phyloP scores from a whole-genome alignment of 192 early-diverging fungal genomes.

The Coemansia sp. region DNA sequence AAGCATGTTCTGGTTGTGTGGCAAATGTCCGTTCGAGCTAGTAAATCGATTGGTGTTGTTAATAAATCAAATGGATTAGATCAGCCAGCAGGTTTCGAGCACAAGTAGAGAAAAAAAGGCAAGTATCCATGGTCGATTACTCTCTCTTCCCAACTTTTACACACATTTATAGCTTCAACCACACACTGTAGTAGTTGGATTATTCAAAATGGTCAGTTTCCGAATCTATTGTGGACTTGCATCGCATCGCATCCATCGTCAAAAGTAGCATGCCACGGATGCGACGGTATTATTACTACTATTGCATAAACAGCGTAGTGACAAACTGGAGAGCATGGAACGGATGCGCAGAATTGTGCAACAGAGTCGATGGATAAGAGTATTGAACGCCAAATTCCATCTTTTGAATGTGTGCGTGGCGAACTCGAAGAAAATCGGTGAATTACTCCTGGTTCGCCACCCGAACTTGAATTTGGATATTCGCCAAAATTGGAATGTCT shows the following conservation, averaged over 20 bases:
- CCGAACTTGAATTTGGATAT: neutral
- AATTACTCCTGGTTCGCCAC: neutral
- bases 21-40: too few relatives aligned
- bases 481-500: too few relatives aligned
- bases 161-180: slow-evolving; percentile 9
- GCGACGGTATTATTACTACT: neutral
- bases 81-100: neutral
- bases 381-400: too few relatives aligned
- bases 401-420: neutral
- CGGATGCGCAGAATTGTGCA: neutral
- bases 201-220: slow-evolving; percentile 48
- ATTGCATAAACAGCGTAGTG: slow-evolving; percentile 7
- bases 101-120: neutral
- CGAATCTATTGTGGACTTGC: slow-evolving; percentile 31
- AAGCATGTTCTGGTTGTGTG: too few relatives aligned
- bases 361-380: neutral
- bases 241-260: slow-evolving; percentile 30
- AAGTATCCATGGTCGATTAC: slow-evolving; percentile 1
- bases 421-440: neutral
- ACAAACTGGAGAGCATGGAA: neutral
- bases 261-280: slow-evolving; percentile 14
- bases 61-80: too few relatives aligned
- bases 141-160: slow-evolving; percentile 35
- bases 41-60: too few relatives aligned
- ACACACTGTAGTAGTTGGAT: slow-evolving; percentile 25